phyloP scores from a whole-genome alignment of 257 asterid species.

The Lantana camara region DNA sequence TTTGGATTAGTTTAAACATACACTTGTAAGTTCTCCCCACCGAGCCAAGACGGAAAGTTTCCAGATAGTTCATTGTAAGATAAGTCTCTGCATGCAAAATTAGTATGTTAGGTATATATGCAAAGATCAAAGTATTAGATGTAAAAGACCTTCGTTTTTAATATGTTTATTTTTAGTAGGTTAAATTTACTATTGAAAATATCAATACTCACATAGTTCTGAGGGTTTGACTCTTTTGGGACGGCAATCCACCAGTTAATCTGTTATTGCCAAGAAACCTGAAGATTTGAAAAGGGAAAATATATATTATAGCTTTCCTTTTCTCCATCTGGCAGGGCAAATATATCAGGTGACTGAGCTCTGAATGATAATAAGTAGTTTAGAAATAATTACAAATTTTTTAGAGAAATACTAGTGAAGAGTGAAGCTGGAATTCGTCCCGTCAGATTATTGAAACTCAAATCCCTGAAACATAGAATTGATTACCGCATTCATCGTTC shows the following conservation, averaged over 20 bases:
- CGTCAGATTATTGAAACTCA: constrained; percentile 82
- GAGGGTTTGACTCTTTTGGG: constrained; percentile 46
- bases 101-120: no score
- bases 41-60: constrained; percentile 73
- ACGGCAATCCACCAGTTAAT: constrained; percentile 60
- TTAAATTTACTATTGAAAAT: background rate
- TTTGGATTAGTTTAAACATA: constrained; percentile 24
- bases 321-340: background rate
- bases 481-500: background rate
- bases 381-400: constrained; percentile 46
- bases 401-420: constrained; percentile 53
- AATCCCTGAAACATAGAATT: constrained; percentile 61
- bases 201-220: constrained; percentile 51
- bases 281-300: constrained; percentile 24
- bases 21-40: constrained; percentile 50
- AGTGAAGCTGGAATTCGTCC: constrained; percentile 61
- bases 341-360: constrained; percentile 2
- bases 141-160: no score
- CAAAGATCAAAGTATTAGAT: no score
- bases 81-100: constrained; percentile 57
- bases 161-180: no score
- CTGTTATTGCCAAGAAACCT: constrained; percentile 88
- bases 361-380: constrained; percentile 4
- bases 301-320: background rate
- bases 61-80: constrained; percentile 80